Evolutionary conservation across 83 land plant genomes (phyloP), one percentile per base, ranked within the genome.

Genomic region (Picea mariana): DNA sequence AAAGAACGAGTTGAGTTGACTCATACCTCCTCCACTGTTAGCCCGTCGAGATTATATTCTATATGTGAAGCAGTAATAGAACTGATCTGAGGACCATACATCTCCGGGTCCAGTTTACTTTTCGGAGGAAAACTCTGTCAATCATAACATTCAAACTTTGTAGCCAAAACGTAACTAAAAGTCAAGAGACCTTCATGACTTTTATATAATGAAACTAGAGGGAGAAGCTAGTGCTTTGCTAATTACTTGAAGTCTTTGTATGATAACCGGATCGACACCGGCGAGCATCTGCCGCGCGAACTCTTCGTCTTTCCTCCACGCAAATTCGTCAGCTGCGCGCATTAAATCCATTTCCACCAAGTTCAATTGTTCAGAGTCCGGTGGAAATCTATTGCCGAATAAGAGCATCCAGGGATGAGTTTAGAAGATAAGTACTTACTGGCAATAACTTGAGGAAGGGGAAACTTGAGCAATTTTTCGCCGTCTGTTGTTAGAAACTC

Each of bases 111-210:
- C 3, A 97, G 92, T 78, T 84, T 84, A 88, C 98, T 95, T 15
- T 40, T 65, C 4, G 96, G 95, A 18, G 99, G 99, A 75, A 97
- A 97, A 44, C 86, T 92, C 98, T 94, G 88, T 47, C 11, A 47
- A 7, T n/a, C n/a, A n/a, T n/a, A n/a, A n/a, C n/a, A n/a, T n/a
- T n/a, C n/a, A n/a, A n/a, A n/a, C n/a, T n/a, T n/a, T n/a, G n/a
- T n/a, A n/a, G n/a, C n/a, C n/a, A n/a, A n/a, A n/a, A n/a, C n/a
- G n/a, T n/a, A n/a, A n/a, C n/a, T n/a, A n/a, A n/a, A n/a, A n/a
- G n/a, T n/a, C n/a, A n/a, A n/a, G n/a, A n/a, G n/a, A n/a, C n/a
- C n/a, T n/a, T n/a, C n/a, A n/a, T n/a, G n/a, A n/a, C n/a, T n/a
- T n/a, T n/a, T n/a, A n/a, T n/a, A n/a, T n/a, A n/a, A n/a, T n/a